Base-by-base conservation (phyloP, 305 asterid genomes). In the Solanum hybrid region DNA sequence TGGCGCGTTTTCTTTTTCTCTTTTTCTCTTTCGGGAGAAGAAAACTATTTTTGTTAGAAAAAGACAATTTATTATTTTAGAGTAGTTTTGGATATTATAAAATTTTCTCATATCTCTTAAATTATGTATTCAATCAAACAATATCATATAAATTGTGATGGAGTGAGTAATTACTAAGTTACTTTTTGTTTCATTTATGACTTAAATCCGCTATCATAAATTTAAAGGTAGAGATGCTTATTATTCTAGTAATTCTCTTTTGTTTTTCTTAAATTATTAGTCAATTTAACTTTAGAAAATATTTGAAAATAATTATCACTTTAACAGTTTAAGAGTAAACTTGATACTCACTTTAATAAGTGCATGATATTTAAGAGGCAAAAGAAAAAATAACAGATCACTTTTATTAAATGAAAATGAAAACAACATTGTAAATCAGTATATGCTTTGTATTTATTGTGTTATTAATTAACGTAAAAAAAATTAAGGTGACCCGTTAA, bases 151-250 rank as follows among this genome's bases (percentile, higher is more conserved):
- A 61, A 61, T 61, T 61, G 24, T 0, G 5, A 61, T 61, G 2
- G 26, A 61, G 2, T 1, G 11, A 61, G 26, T 61, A 61, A 61
- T 57, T 57, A 24, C 0, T 11, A 26, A 71, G 18, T 24, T 24
- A 24, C 33, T 5, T 71, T 71, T 71, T 26, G 33, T 2, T 71
- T 12, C 1, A 5, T 26, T 0, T 3, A 11, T 71, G 4, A 71
- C 4, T 71, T 0, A 3, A 24, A 24, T 0, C 0, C 0, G 0
- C 8, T 11, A 71, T 26, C 0, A 0, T 26, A 71, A 2, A 64
- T 3, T 64, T 64, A 22, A 1, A 61, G 0, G 1, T 22, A 61
- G 1, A 61, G 2, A 61, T 61, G 0, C 0, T 61, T 22, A 61
- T 22, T 0, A 22, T 64, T 8, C 2, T 3, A 20, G 5, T 1